phyloP scores from a whole-genome alignment of 805 yeast genomes.

The Torulaspora microellipsoides region DNA sequence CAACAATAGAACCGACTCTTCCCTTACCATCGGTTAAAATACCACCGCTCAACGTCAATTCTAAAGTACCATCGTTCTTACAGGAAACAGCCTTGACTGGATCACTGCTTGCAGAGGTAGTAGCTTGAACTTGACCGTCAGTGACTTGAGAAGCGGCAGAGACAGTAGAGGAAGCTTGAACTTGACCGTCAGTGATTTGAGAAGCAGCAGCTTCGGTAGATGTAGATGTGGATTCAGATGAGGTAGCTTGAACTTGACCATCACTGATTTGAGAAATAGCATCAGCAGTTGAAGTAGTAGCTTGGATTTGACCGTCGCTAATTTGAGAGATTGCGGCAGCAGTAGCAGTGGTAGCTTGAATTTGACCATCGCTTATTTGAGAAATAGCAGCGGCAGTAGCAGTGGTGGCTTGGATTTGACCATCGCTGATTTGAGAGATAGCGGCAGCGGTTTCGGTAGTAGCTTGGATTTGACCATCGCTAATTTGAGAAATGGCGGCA shows the following conservation, averaged over 20 bases:
- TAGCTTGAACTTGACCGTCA: conserved; percentile 32
- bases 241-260: conserved; percentile 15
- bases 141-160: conserved; percentile 20
- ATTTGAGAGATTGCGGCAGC: conserved; percentile 39
- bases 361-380: conserved; percentile 45
- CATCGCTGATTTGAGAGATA: conserved; percentile 44
- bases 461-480: conserved; percentile 41
- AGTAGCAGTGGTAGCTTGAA: conserved; percentile 34
- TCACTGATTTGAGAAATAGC: conserved; percentile 15
- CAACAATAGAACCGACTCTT: conserved; percentile 74
- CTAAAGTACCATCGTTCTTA: conserved; percentile 45
- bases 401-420: conserved; percentile 34
- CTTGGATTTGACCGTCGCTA: conserved; percentile 43
- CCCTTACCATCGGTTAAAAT: conserved; percentile 55
- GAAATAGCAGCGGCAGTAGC: conserved; percentile 31
- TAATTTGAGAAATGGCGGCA: conserved; percentile 34
- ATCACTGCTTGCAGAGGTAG: conserved; percentile 15
- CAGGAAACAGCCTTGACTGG: conserved; percentile 40
- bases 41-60: conserved; percentile 48
- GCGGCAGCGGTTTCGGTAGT: conserved; percentile 30
- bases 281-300: conserved; percentile 29
- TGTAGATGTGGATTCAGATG: too few relatives aligned
- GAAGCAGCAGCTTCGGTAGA: conserved; percentile 27
- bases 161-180: conserved; percentile 24
- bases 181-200: conserved; percentile 27